phyloP scores from a whole-genome alignment of 352 stramenopile species.

The Phytophthora pluvialis region DNA sequence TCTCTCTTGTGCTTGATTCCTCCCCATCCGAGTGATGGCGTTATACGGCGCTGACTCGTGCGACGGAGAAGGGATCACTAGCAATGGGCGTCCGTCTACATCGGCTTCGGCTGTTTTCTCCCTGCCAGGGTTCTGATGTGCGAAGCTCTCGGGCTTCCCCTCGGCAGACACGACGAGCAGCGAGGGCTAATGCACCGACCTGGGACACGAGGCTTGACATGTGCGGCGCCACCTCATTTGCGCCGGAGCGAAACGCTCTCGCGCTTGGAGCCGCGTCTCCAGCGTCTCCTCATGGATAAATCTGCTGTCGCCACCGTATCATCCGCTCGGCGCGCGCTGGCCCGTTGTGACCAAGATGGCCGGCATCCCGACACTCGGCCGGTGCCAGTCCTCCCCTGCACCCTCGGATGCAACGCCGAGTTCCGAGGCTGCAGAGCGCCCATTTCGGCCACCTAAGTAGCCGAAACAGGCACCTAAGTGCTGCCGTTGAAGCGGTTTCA shows the following conservation, averaged over 20 bases:
- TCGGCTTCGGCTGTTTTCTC: not conserved
- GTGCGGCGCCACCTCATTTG: slow-evolving; percentile 10
- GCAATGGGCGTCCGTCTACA: not conserved
- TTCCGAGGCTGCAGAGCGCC: too few species aligned
- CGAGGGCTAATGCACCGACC: too few species aligned
- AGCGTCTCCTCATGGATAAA: slow-evolving; percentile 18
- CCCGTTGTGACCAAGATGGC: slow-evolving; percentile 1
- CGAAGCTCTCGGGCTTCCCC: not conserved
- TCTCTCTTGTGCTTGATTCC: not conserved
- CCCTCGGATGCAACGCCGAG: slow-evolving; percentile 1
- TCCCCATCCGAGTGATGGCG: not conserved
- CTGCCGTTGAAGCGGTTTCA: too few species aligned
- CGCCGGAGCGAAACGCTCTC: slow-evolving; percentile 10
- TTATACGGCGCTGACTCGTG: slow-evolving; percentile 1
- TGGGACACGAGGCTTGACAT: slow-evolving; percentile 14
- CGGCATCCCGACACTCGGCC: slow-evolving; percentile 3
- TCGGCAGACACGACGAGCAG: too few species aligned
- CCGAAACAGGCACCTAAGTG: too few species aligned
- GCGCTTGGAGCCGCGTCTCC: not conserved
- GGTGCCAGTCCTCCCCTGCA: too few species aligned
- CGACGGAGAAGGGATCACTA: not conserved
- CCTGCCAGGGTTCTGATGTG: too few species aligned
- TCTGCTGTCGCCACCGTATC: slow-evolving; percentile 26
- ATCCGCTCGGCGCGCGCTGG: slow-evolving; percentile 1
- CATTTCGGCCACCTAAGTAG: too few species aligned